Percentiles rank a stretch among this genome's conserved stretches.
Conservation (phyloP, 2,329 filamentous ascomycete species). For the Ophiocordyceps camponoti-leonardi region DNA sequence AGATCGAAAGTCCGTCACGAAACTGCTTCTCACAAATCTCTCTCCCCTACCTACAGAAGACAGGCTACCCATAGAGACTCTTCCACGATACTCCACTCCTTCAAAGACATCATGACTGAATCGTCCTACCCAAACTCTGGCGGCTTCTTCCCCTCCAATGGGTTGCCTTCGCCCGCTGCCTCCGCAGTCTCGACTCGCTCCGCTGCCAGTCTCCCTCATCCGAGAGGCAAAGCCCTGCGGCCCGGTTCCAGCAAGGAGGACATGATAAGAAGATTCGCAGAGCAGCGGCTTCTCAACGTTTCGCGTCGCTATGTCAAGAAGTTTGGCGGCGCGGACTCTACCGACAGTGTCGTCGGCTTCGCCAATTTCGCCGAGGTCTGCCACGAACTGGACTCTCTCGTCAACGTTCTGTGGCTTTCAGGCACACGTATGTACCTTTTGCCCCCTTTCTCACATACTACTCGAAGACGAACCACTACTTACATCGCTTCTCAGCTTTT, state of each 20-base stretch:
- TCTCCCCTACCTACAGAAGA: no score
- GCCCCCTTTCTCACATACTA: no score
- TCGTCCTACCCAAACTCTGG: conserved; percentile 16
- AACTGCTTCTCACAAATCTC: neutral
- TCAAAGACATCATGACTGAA: neutral
- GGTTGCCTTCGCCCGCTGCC: conserved; percentile 37
- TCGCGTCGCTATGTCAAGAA: conserved; percentile 45
- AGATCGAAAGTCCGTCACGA: no score
- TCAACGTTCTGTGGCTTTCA: conserved; percentile 74
- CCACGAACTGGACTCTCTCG: conserved; percentile 53
- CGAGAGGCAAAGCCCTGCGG: conserved; percentile 31
- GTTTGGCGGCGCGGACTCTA: conserved; percentile 25
- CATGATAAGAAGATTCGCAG: conserved; percentile 38
- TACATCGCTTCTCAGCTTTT: conserved; percentile 31
- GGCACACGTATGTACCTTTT: conserved; percentile 61
- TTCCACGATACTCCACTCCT: neutral
- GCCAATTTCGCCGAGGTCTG: conserved; percentile 51
- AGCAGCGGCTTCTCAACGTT: conserved; percentile 32
- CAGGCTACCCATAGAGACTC: no score
- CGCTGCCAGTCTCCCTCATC: conserved; percentile 32
- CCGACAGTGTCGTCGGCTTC: conserved; percentile 34
- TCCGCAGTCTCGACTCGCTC: conserved; percentile 25
- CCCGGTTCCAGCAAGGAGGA: conserved; percentile 44
- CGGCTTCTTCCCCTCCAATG: conserved; percentile 30
- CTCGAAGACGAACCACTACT: neutral